These are phyloP conservation scores for Macaranga tanarius DNA, from an alignment of 441 rosid species.

Conservation along the genomic window DNA sequence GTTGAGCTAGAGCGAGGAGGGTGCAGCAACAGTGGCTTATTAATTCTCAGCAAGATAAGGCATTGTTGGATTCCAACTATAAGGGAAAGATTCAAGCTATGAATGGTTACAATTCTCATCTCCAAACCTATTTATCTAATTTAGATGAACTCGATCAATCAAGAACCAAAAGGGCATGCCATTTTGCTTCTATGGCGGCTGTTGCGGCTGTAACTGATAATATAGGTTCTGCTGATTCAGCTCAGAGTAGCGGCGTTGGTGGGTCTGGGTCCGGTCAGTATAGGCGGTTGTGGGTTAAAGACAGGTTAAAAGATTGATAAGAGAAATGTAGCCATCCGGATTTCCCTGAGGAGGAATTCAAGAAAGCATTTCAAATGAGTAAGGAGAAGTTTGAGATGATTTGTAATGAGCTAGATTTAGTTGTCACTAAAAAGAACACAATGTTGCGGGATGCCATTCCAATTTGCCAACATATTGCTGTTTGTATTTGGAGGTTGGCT, in stretches of 20 bases:
- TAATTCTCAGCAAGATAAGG: constrained; percentile 40
- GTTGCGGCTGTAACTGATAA: constrained; percentile 16
- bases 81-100: constrained; percentile 33
- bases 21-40: constrained; percentile 39
- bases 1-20: no score
- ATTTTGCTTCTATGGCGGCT: constrained; percentile 29
- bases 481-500: no score
- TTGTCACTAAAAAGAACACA: constrained; percentile 80
- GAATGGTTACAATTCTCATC: constrained; percentile 37
- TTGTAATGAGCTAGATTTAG: constrained; percentile 63
- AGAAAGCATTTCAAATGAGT: constrained; percentile 73
- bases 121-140: constrained; percentile 40
- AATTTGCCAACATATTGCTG: constrained; percentile 78
- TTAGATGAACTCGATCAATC: constrained; percentile 33
- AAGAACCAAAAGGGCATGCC: no score
- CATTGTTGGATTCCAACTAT: constrained; percentile 45
- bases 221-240: constrained; percentile 22
- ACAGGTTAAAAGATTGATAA: constrained; percentile 85
- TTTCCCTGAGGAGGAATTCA: constrained; percentile 69
- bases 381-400: constrained; percentile 64
- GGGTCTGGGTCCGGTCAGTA: constrained; percentile 19
- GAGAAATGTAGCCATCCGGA: no score
- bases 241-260: not conserved
- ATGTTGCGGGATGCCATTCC: constrained; percentile 85
- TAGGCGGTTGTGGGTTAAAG: constrained; percentile 86